These are phyloP conservation scores for Adenanthera pavonina DNA, from an alignment of 306 rosid species.

Conservation along the genomic window DNA sequence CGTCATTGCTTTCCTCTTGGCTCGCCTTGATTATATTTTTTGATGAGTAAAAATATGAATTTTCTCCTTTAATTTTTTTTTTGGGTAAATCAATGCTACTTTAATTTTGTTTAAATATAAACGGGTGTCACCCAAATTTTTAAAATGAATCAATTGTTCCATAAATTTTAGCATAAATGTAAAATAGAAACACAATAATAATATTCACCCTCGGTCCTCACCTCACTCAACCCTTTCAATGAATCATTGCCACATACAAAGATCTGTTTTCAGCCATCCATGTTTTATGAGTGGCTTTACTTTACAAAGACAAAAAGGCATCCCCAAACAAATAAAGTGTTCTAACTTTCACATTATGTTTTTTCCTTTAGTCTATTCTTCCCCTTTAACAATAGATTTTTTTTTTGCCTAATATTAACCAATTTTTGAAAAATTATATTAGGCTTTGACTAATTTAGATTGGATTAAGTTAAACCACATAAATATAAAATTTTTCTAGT, in stretches of 20 bases:
- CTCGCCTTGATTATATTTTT: too few relatives aligned
- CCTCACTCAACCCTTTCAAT: not conserved
- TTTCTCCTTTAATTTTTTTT: not conserved
- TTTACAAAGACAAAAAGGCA: slow-evolving; percentile 33
- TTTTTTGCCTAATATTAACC: too few relatives aligned
- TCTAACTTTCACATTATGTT: slow-evolving; percentile 1
- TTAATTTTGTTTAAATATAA: not conserved
- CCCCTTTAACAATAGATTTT: too few relatives aligned
- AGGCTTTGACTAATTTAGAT: too few relatives aligned
- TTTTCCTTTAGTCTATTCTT: not conserved
- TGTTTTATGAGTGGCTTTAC: slow-evolving; percentile 14
- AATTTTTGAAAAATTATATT: too few relatives aligned
- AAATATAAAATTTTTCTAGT: too few relatives aligned
- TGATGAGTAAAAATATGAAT: not conserved
- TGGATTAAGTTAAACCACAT: too few relatives aligned
- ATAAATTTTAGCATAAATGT: too few relatives aligned
- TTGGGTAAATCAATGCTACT: too few relatives aligned
- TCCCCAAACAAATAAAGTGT: slow-evolving; percentile 17
- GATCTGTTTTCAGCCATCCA: slow-evolving; percentile 25
- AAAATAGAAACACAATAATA: slow-evolving; percentile 2
- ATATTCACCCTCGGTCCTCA: not conserved
- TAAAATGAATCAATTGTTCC: not conserved
- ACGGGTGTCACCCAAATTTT: not conserved
- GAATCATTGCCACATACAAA: slow-evolving; percentile 32
- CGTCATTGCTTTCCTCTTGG: not conserved